A percentile compares a stretch with the other conserved stretches of the same genome.
Evolutionary conservation across 2,329 filamentous ascomycete species (phyloP).

Genomic region (Claviceps cyperi): DNA sequence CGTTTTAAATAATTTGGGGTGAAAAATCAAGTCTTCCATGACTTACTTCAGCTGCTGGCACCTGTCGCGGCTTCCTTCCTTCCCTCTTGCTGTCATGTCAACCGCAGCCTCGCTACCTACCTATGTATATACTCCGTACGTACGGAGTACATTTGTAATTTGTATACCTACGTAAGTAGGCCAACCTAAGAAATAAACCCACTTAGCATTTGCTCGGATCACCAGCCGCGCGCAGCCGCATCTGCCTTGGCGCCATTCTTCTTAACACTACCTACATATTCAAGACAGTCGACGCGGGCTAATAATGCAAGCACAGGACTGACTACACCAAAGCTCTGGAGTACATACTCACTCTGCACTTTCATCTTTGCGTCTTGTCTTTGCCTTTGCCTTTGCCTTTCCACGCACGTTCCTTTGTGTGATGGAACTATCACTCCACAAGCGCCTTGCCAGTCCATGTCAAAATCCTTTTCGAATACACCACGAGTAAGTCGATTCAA

Average conservation of each 20-base stretch:
- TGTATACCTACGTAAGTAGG: too few relatives aligned
- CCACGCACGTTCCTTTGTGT: background rate
- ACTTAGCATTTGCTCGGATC: background rate
- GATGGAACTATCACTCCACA: background rate
- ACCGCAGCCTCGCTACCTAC: background rate
- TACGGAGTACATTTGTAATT: too few relatives aligned
- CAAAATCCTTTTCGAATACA: background rate
- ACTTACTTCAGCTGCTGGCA: background rate
- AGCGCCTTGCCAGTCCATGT: background rate
- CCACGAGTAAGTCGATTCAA: conserved; percentile 1
- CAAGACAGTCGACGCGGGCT: background rate
- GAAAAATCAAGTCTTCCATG: too few relatives aligned
- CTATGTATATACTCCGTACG: too few relatives aligned
- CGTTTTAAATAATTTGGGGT: too few relatives aligned
- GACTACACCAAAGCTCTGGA: background rate
- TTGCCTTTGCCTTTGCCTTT: background rate
- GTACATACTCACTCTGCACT: background rate
- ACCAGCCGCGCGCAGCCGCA: conserved; percentile 1
- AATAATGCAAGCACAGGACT: background rate
- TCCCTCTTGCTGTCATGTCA: background rate
- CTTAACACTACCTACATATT: background rate
- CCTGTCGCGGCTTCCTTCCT: background rate
- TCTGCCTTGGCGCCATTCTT: background rate
- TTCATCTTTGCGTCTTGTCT: background rate
- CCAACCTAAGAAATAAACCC: background rate